A percentile compares a stretch with the other conserved stretches of the same genome.
Evolutionary conservation across 257 asterid species (phyloP).

Genomic region (Solanum medicagineum): DNA sequence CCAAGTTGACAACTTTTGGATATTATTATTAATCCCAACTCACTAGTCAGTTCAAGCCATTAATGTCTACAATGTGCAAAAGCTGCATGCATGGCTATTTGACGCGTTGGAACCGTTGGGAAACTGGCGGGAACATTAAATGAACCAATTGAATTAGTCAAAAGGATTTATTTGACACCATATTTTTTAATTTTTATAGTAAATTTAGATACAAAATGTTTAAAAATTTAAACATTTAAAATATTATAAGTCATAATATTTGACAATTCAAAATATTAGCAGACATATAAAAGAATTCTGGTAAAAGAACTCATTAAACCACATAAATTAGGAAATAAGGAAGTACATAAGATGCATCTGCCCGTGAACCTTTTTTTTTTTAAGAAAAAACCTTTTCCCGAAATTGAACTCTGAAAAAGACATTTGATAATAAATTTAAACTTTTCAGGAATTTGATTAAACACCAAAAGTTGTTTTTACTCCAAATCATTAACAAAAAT

Average conservation of each 20-base stretch:
- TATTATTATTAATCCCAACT: not conserved
- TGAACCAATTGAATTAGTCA: not conserved
- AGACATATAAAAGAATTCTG: not conserved
- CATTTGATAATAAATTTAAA: no score
- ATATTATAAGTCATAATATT: not conserved
- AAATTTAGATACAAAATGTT: not conserved
- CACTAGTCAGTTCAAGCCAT: not conserved
- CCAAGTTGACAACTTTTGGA: not conserved
- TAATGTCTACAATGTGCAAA: not conserved
- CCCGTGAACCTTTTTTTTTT: no score
- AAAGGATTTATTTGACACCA: not conserved
- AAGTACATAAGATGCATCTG: no score
- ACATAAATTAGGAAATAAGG: no score
- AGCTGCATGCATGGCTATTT: slow-evolving; percentile 1
- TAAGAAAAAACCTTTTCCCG: no score
- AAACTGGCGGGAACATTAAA: slow-evolving; percentile 19
- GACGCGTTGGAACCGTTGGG: slow-evolving; percentile 30
- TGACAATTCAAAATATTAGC: not conserved
- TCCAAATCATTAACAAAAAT: no score
- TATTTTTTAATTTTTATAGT: not conserved
- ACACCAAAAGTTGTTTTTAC: not conserved
- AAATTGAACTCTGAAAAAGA: no score
- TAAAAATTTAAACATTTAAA: not conserved
- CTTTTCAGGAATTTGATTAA: no score
- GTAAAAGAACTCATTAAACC: no score